Percentiles rank a stretch among this genome's conserved stretches.
Evolutionary conservation across 805 yeast genomes (phyloP).

Genomic region (Lipomyces mesembrius): DNA sequence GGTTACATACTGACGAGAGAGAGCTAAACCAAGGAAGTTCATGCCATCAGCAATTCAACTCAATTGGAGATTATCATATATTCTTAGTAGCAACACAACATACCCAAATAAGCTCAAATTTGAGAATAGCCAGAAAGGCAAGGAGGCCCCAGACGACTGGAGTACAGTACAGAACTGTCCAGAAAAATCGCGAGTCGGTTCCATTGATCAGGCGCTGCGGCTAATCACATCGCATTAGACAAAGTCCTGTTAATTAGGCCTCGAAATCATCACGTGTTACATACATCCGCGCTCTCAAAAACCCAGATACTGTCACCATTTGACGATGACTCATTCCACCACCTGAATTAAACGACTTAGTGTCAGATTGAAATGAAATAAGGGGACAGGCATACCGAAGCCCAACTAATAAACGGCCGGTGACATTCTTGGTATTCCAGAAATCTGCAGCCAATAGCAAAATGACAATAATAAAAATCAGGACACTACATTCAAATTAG

Average conservation of each 20-base stretch:
- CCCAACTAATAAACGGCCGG: conserved; percentile 89
- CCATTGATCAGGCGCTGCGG: conserved; percentile 72
- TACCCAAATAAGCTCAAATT: conserved; percentile 68
- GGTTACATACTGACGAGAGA: conserved; percentile 40
- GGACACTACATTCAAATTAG: conserved; percentile 49
- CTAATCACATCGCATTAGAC: conserved; percentile 30
- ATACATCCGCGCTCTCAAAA: conserved; percentile 75
- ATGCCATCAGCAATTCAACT: neutral
- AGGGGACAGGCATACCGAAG: conserved; percentile 46
- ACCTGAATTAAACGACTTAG: conserved; percentile 49
- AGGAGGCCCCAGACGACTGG: conserved; percentile 78
- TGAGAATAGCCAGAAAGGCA: conserved; percentile 77
- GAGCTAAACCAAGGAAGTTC: conserved; percentile 19
- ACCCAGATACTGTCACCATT: conserved; percentile 80
- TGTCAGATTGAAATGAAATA: neutral
- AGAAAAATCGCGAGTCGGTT: conserved; percentile 86
- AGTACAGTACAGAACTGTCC: conserved; percentile 75
- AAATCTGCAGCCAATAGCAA: conserved; percentile 85
- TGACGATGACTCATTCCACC: conserved; percentile 91
- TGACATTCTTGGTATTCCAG: conserved; percentile 89
- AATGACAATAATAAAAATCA: conserved; percentile 78
- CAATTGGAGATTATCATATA: neutral
- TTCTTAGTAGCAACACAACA: conserved; percentile 14
- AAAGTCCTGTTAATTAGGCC: neutral
- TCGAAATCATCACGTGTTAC: conserved; percentile 24